phyloP scores from a whole-genome alignment of 2,329 filamentous ascomycete species.

The Cladosporium sp. region DNA sequence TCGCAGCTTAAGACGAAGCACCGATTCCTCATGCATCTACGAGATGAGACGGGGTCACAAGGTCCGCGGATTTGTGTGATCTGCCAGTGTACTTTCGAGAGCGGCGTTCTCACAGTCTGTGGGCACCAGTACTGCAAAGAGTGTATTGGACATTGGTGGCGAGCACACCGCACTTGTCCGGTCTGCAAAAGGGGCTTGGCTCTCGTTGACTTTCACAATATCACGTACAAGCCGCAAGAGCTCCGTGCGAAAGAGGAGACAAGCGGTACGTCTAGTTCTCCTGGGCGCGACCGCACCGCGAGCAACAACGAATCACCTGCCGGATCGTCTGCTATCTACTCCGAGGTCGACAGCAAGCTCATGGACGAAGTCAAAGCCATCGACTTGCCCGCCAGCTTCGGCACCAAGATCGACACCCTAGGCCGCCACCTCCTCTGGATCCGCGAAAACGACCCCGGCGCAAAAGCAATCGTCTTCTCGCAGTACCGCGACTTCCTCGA shows the following conservation, averaged over 20 bases:
- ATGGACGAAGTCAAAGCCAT: slow-evolving; percentile 77
- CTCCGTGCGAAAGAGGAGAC: slow-evolving; percentile 59
- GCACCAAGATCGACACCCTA: slow-evolving; percentile 78
- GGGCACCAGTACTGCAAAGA: slow-evolving; percentile 90
- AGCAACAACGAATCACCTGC: neutral
- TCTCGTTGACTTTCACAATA: slow-evolving; percentile 69
- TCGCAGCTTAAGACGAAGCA: slow-evolving; percentile 63
- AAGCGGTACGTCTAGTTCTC: slow-evolving; percentile 12
- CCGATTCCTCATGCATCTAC: slow-evolving; percentile 62
- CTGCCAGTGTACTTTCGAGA: slow-evolving; percentile 68
- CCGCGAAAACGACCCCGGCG: slow-evolving; percentile 72
- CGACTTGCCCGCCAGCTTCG: slow-evolving; percentile 64
- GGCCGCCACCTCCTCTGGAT: slow-evolving; percentile 77
- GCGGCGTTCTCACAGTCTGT: slow-evolving; percentile 79
- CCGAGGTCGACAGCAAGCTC: slow-evolving; percentile 63
- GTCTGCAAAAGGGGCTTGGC: slow-evolving; percentile 70
- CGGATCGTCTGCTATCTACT: slow-evolving; percentile 56
- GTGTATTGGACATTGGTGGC: slow-evolving; percentile 76
- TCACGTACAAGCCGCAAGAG: slow-evolving; percentile 71
- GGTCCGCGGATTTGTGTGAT: slow-evolving; percentile 68
- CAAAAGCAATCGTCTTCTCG: slow-evolving; percentile 91
- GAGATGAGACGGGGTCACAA: slow-evolving; percentile 54
- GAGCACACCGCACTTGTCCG: slow-evolving; percentile 68
- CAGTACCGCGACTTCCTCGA: slow-evolving; percentile 79
- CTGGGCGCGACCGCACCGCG: neutral